Conservation (phyloP, 2,329 filamentous ascomycete species). For the Cadophora gregata region DNA sequence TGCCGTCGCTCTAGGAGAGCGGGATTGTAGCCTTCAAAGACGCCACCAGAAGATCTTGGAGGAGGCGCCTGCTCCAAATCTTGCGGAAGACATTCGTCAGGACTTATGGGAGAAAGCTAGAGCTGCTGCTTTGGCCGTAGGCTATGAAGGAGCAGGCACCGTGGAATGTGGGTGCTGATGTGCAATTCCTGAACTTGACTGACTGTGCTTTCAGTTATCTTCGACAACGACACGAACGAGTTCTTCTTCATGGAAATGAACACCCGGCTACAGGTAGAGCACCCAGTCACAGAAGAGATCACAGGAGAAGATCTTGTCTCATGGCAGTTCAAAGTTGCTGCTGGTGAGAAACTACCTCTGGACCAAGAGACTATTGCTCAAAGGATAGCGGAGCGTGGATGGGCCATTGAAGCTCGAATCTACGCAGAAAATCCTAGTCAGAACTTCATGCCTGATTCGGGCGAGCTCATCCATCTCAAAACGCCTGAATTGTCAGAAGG, state of each 20-base stretch:
- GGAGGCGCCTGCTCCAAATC: constrained; percentile 79
- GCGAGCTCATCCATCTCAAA: constrained; percentile 80
- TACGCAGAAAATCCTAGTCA: constrained; percentile 94
- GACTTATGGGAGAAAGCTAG: constrained; percentile 71
- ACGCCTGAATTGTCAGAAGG: constrained; percentile 73
- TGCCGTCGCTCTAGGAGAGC: constrained; percentile 83
- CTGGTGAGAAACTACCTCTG: constrained; percentile 69
- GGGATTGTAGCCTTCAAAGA: constrained; percentile 87
- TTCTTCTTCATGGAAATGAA: constrained; percentile 89
- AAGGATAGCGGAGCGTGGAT: constrained; percentile 76
- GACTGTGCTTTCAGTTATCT: constrained; percentile 70
- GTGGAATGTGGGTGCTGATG: constrained; percentile 74
- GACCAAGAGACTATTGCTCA: constrained; percentile 69
- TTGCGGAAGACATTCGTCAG: constrained; percentile 62
- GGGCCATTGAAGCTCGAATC: constrained; percentile 93
- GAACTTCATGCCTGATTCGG: constrained; percentile 94
- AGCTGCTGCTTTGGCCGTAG: constrained; percentile 73
- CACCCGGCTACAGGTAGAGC: constrained; percentile 93
- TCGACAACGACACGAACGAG: constrained; percentile 79
- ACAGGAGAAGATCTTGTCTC: constrained; percentile 82
- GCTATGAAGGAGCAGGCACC: constrained; percentile 89
- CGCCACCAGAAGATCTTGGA: constrained; percentile 92
- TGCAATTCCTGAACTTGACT: neutral
- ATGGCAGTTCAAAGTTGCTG: constrained; percentile 92
- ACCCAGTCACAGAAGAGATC: constrained; percentile 87